phyloP scores from a whole-genome alignment of 1,284 basidiomycete genomes.

The Volvariella volvacea region DNA sequence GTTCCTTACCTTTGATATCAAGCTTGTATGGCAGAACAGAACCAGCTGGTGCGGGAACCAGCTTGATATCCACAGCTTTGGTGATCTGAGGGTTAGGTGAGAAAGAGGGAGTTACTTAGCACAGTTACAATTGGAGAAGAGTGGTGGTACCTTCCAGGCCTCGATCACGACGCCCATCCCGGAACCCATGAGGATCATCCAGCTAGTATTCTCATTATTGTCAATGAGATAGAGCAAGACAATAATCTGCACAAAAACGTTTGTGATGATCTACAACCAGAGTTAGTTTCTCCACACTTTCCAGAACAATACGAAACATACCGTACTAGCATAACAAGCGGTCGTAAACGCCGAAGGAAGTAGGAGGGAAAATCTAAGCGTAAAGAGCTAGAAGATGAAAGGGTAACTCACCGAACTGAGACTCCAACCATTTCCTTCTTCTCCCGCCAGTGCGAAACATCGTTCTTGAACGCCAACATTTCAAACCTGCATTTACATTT shows the following conservation, averaged over 20 bases:
- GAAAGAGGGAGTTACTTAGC: too few species aligned
- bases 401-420: slow-evolving; percentile 57
- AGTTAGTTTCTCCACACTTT: neutral
- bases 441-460: slow-evolving; percentile 92
- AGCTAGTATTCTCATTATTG: slow-evolving; percentile 91
- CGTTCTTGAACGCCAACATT: slow-evolving; percentile 91
- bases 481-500: slow-evolving; percentile 59
- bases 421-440: slow-evolving; percentile 87
- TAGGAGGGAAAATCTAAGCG: slow-evolving; percentile 3
- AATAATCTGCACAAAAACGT: slow-evolving; percentile 87
- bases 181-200: slow-evolving; percentile 92
- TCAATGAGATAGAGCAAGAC: slow-evolving; percentile 92
- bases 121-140: too few species aligned
- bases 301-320: slow-evolving; percentile 13
- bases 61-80: slow-evolving; percentile 80
- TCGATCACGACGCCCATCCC: slow-evolving; percentile 88
- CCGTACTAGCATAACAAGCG: slow-evolving; percentile 17
- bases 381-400: slow-evolving; percentile 7
- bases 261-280: slow-evolving; percentile 73
- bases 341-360: slow-evolving; percentile 1
- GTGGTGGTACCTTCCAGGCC: slow-evolving; percentile 87
- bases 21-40: slow-evolving; percentile 75
- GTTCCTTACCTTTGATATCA: slow-evolving; percentile 64
- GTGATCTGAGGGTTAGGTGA: slow-evolving; percentile 66
- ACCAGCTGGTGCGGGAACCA: slow-evolving; percentile 54